phyloP scores from a whole-genome alignment of 805 yeast genomes.

The Lachancea waltii region DNA sequence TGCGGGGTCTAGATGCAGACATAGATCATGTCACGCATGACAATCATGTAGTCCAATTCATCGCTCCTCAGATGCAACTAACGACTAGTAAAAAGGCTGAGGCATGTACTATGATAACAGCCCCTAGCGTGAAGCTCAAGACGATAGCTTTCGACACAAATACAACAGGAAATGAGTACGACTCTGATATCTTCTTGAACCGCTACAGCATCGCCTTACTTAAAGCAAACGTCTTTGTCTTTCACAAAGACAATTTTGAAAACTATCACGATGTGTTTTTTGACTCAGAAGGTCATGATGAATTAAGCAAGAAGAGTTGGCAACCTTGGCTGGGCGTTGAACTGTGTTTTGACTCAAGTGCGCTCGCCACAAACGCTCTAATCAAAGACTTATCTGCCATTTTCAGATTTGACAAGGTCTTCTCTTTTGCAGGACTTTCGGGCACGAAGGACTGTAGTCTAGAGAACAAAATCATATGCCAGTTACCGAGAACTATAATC shows the following conservation, averaged over 20 bases:
- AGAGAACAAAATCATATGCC: conserved; percentile 49
- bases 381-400: conserved; percentile 59
- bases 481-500: conserved; percentile 62
- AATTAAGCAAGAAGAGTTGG: conserved; percentile 47
- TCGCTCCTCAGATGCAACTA: conserved; percentile 80
- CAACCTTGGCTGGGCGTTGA: conserved; percentile 88
- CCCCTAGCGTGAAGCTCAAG: conserved; percentile 65
- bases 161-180: conserved; percentile 36
- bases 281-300: conserved; percentile 54
- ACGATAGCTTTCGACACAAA: conserved; percentile 57
- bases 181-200: conserved; percentile 48
- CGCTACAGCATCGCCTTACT: conserved; percentile 63
- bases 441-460: conserved; percentile 24
- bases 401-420: conserved; percentile 51
- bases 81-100: conserved; percentile 45
- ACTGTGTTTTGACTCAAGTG: conserved; percentile 49
- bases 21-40: conserved; percentile 38
- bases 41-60: conserved; percentile 58
- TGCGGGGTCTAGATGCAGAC: conserved; percentile 37
- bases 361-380: conserved; percentile 44
- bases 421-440: conserved; percentile 37
- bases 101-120: conserved; percentile 59
- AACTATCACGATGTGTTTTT: conserved; percentile 39
- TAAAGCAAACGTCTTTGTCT: conserved; percentile 66
- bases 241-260: conserved; percentile 45